Base-by-base conservation (phyloP, 345 rosid genomes). In the Heritiera littoralis region DNA sequence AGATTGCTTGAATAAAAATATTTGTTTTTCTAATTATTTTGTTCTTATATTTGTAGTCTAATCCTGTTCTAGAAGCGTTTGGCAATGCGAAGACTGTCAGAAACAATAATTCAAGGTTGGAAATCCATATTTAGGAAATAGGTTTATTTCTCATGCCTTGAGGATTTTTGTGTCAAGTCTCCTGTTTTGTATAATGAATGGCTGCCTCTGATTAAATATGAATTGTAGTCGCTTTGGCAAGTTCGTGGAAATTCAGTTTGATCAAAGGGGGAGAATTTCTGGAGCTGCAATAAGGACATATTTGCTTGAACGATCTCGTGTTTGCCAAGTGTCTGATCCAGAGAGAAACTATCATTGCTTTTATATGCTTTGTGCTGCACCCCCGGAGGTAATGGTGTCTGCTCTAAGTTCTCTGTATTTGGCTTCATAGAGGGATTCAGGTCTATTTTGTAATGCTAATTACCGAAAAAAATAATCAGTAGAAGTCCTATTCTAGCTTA, bases 341-440 rank as follows among this genome's bases (percentile, higher is more conserved):
- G 98, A 96, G 90, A 90, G 99, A 88, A 96, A 96, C 83, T 96
- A 96, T 79, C 98, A 94, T 84, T 96, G 99, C 86, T 96, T 96
- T 84, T 96, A 96, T 86, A 94, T 96, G 98, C 94, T 96, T 79
- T 96, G 99, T 76, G 93, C 97, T 78, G 99, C 97, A 71, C 97
- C 99, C 0, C 76, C 83, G 4, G 88, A 92, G 93, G 99, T 92
- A 88, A 72, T 66, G 23, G 69, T 49, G 70, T 78, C 46, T 76
- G 73, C 75, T 78, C 55, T 76, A 6, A 74, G 18, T 40, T 67
- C 48, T 41, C 60, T 41, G 66, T 40, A 20, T 23, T 41, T 60
- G 2, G 14, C 32, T 52, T 52, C 64, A 59, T n/a, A 18, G 76
- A 73, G 14, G 38, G 68, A 75, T 66, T 35, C 7, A 55, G 15